phyloP scores from a whole-genome alignment of 176 grass and related monocot genomes.

The Chrysopogon serrulatus region DNA sequence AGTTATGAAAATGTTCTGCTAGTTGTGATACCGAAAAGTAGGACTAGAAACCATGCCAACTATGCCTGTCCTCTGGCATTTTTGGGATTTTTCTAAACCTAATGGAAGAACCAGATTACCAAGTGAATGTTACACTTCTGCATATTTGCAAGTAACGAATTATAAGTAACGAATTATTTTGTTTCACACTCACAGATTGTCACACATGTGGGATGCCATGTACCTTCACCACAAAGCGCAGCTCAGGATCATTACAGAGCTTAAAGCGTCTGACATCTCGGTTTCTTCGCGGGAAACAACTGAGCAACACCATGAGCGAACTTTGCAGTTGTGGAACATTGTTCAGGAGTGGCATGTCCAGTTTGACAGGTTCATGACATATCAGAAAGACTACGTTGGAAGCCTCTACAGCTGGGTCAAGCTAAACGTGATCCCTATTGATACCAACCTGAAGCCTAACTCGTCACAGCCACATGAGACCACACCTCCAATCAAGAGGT shows the following conservation, averaged over 20 bases:
- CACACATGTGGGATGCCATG: slow-evolving; percentile 71
- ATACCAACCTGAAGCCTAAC: slow-evolving; percentile 45
- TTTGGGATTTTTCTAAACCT: not conserved
- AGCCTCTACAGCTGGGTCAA: slow-evolving; percentile 63
- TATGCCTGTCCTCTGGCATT: not conserved
- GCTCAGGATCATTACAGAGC: slow-evolving; percentile 39
- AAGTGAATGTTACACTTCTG: not conserved
- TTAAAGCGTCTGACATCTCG: slow-evolving; percentile 48
- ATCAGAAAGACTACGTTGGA: slow-evolving; percentile 57
- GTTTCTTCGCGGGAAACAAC: slow-evolving; percentile 47
- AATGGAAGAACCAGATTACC: not conserved
- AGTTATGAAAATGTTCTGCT: not conserved
- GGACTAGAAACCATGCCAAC: not conserved
- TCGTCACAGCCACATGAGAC: slow-evolving; percentile 45
- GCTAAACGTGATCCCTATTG: slow-evolving; percentile 66
- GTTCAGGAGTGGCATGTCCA: slow-evolving; percentile 58
- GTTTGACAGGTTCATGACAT: slow-evolving; percentile 51
- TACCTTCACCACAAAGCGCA: slow-evolving; percentile 47
- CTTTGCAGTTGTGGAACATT: slow-evolving; percentile 41
- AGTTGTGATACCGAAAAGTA: not conserved
- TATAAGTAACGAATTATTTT: not conserved
- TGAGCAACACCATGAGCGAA: slow-evolving; percentile 55
- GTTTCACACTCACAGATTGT: slow-evolving; percentile 46
- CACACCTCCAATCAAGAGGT: slow-evolving; percentile 61
- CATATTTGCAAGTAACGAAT: not conserved